Base-by-base conservation (phyloP, 768 basidiomycete species). In the Pulveroboletus sp. region DNA sequence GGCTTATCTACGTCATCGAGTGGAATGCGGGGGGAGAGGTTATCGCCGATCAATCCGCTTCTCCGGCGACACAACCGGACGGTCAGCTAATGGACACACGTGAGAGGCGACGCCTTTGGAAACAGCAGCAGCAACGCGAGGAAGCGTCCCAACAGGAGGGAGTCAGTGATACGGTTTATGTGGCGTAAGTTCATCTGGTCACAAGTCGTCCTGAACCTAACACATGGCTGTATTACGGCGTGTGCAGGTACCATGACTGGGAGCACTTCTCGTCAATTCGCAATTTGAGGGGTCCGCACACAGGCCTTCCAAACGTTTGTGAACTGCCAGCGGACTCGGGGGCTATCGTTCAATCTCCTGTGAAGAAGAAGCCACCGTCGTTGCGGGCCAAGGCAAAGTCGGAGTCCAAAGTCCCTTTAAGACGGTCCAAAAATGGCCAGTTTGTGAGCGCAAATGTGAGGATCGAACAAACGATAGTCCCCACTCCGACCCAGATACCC, bases 201-300 rank as follows among this genome's bases (percentile, higher is more conserved):
- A 49, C 49, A 55, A 45, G 18, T 46, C 43, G n/a, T n/a, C 17
- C n/a, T 24, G 38, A 46, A 39, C 51, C 28, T 42, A 36, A 38
- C 2, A 35, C 26, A 26, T 51, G 6, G 26, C 45, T 58, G 47
- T 57, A 62, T 43, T 49, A 50, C 24, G 41, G 49, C 10, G 42
- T 36, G 24, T 27, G 40, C 60, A 89, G 89, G 28, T 94, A 92
- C 65, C 86, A 93, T 61, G 89, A 93, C 66, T 93, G 89, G 89
- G 92, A 95, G 62, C 93, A 95, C 64, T 95, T 93, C 61, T 92
- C 89, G 11, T 89, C 86, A n/a, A 89, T 95, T 51, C 86, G 93
- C 40, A 93, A 91, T 66, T 71, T 93, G 46, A 75, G 75, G 14
- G 93, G 93, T 2, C 93, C 92, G 0, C 91, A 93, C 63, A 71